Evolutionary conservation across 2,329 filamentous ascomycete genomes (phyloP), one percentile per base, ranked within the genome.

Genomic region (Beauveria asiatica): DNA sequence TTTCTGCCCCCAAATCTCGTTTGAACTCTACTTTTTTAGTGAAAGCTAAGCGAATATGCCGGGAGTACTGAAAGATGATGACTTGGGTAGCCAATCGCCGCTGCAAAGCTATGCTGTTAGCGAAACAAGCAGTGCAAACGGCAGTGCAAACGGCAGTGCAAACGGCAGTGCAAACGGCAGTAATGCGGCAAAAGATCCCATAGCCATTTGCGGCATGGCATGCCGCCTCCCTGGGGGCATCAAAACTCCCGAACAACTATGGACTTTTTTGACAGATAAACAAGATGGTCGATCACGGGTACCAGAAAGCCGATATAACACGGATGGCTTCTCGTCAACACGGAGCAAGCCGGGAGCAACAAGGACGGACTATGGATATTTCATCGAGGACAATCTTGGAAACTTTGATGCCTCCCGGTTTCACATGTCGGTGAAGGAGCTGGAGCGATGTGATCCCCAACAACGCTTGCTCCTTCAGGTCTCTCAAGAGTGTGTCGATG

Each of bases 381-480:
- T 66, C 27, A 61, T 66, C 5, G 45, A 62, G 2, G 53, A 60
- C 16, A 44, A 62, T 17, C 41, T 63, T 13, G 25, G 19, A 1
- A 23, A 19, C 5, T 25, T 62, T 7, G 62, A 63, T 41, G 37
- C 57, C 5, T 50, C 62, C 9, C 23, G 55, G 2, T 60, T 62
- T 30, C 30, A 48, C 19, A 56, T 62, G 42, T 16, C 17, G 4
- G 23, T 44, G 8, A 46, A 21, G 5, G 57, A 63, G 37, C 37
- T 60, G 17, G 57, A 62, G 30, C 25, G 27, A 5, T 37, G 58
- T 49, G 71, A 73, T 46, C 70, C 70, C 2, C 68, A 70, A 33
- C 70, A 72, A 50, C 63, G 69, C 1, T 58, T 69, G n/a, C 57
- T 69, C 3, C 59, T 70, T 1, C 67, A 73, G 53, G 67, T 72